Base-by-base conservation (phyloP, 805 yeast genomes). In the Osmozyma mogii region DNA sequence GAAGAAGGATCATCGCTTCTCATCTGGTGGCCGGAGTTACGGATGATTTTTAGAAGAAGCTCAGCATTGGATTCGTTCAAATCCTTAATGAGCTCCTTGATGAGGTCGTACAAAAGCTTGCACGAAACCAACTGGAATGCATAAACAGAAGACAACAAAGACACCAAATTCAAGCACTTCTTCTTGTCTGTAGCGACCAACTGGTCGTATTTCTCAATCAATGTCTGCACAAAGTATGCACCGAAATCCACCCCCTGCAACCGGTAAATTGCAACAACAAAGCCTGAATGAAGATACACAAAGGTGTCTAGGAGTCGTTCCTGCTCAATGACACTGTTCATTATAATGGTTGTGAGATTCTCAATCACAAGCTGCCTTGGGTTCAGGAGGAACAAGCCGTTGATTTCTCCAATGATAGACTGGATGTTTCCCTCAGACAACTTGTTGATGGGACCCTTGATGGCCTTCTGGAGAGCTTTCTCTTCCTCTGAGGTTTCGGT, bases 1-100 rank as follows among this genome's bases (percentile, higher is more conserved):
- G 96, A 78, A 7, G 70, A 54, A 1, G 97, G 94, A 50, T 92
- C 98, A 51, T 92, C 98, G 4, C 83, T 60, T 49, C 98, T 75
- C 56, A 92, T 72, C 47, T 84, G 84, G 7, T 77, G 70, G 25
- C 98, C 99, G 8, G 87, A 73, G 20, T 75, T 75, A 28, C 81
- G 71, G 13, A 92, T 64, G 12, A 89, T 61, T 41, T 79, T 72
- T 30, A 89, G 58, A 28, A 92, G 61, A 11, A 84, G 54, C 43
- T 88, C 97, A 3, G 95, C 82, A 40, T 80, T 78, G 12, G 61
- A 42, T 50, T 88, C 96, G 32, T 72, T 67, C 11, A 83, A 67
- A 2, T 75, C 69, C 5, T 56, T 53, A 14, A 74, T 66, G 34
- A 84, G 58, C 17, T 51, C 51, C 21, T 60, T 59, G 35, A 92